Evolutionary conservation across 148 eudicot genomes (phyloP), one percentile per base, ranked within the genome.

Genomic region (Vaccinium vitisidaea): DNA sequence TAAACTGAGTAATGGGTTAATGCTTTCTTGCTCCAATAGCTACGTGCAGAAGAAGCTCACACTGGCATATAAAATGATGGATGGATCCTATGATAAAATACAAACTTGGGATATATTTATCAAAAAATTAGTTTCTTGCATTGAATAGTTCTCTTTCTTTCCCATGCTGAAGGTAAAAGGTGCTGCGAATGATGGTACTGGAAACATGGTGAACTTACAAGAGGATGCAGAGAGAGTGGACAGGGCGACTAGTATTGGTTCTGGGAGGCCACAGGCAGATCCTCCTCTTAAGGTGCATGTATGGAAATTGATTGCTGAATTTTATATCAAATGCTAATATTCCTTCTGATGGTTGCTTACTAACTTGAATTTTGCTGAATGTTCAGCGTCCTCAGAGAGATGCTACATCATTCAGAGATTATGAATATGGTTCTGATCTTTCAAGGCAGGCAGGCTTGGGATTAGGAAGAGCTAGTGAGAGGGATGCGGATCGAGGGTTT

Each of bases 241-340:
- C 59, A 88, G 91, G 87, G 81, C 87, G 25, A 75, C 87, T 58
- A 85, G 83, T 81, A 16, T 85, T 71, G 87, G 82, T 85, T 81
- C 91, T 9, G 91, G 82, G 76, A 91, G 90, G 88, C 63, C 90
- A 74, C 89, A 88, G 89, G 56, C 88, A 75, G 91, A 93, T 88
- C 87, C 93, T 36, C 84, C 88, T 61, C 80, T 83, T 53, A 92
- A 94, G 90, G 74, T 92, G 83, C 89, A 80, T 61, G 88, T 88
- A 90, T 46, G 92, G 39, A 39, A 84, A 12, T 49, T 46, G 52
- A 25, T 77, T 25, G 63, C 36, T 75, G 53, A 58, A 5, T 81
- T 80, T 77, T 12, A 79, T 75, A 27, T 69, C 6, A 27, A 69
- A 27, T 50, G 43, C n/a, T 53, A 16, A 30, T 70, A 54, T 59